Evolutionary conservation across 176 grass and related monocot genomes (phyloP).

Genomic region (Eragrostis curvula): DNA sequence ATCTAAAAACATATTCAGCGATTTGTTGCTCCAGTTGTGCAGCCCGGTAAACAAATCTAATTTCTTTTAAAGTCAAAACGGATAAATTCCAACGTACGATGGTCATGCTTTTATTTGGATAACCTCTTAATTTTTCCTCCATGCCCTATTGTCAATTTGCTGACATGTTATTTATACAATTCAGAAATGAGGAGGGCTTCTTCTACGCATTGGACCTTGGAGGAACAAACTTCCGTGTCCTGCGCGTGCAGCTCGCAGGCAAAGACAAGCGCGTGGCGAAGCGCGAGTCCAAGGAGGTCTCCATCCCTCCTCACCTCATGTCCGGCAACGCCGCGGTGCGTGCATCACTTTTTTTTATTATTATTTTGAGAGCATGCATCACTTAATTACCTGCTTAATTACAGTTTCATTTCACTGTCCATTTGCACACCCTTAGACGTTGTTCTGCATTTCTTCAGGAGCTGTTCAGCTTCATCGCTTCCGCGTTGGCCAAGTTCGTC

Average conservation of each 20-base stretch:
- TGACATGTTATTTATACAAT: neutral
- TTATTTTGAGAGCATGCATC: no score
- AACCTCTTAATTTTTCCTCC: neutral
- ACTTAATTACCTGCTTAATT: no score
- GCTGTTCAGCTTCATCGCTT: constrained; percentile 82
- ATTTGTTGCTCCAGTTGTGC: neutral
- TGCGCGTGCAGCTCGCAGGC: constrained; percentile 69
- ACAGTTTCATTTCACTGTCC: no score
- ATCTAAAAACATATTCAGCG: no score
- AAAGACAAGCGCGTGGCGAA: constrained; percentile 57
- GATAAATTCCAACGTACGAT: neutral
- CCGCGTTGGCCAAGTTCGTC: constrained; percentile 49
- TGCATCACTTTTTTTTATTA: no score
- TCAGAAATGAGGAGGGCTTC: constrained; percentile 66
- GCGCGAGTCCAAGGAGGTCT: constrained; percentile 66
- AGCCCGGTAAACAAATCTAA: neutral
- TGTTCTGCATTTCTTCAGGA: constrained; percentile 42
- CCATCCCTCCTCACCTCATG: constrained; percentile 85
- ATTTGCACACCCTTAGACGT: neutral
- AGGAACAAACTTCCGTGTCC: constrained; percentile 86
- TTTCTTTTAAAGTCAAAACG: neutral
- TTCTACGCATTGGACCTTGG: constrained; percentile 88
- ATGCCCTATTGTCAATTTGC: neutral
- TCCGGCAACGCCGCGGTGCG: constrained; percentile 50
- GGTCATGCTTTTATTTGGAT: neutral